Evolutionary conservation across 1,284 basidiomycete genomes (phyloP), one percentile per base, ranked within the genome.

Genomic region (Cutaneotrichosporon cutaneum): DNA sequence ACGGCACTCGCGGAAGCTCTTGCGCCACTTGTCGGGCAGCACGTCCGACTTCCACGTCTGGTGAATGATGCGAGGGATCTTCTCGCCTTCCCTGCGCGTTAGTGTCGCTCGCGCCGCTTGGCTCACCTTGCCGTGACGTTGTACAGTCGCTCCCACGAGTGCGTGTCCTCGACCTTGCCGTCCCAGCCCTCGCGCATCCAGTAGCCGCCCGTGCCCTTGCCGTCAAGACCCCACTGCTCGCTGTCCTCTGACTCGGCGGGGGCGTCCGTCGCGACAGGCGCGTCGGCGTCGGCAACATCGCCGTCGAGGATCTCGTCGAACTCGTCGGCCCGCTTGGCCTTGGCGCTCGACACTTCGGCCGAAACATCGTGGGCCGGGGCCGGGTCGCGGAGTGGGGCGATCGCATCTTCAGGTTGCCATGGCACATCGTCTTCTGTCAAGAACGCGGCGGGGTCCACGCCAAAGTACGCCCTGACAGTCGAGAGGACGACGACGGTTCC

Each of bases 21-120:
- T 83, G 68, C 86, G 85, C 94, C 94, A 99, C 65, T 86, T 85
- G 44, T 85, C 81, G 5, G 96, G 96, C 24, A 99, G 83, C 0
- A 84, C 85, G 66, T 95, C 88, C 21, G 89, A 88, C 82, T 96
- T 97, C 95, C 95, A 99, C 22, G 96, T 99, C 84, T 98, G 95
- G 80, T 99, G 95, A 58, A 99, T 87, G 70, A 99, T 92, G 56
- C 92, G 86, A 2, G 95, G 95, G 47, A 98, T 89, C 69, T 84
- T 86, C 72, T 93, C 88, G 51, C 85, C 80, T 11, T 57, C 39
- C 39, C 61, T 65, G 52, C 26, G 45, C 10, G 52, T 59, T 48
- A 59, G 58, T 44, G 8, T 18, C 14, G 5, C 44, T 21, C n/a
- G 9, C 48, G 2, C 1, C 10, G 8, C 26, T 11, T 7, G 11